phyloP scores from a whole-genome alignment of 2,329 filamentous ascomycete species.

The Sclerotinia spermophila region DNA sequence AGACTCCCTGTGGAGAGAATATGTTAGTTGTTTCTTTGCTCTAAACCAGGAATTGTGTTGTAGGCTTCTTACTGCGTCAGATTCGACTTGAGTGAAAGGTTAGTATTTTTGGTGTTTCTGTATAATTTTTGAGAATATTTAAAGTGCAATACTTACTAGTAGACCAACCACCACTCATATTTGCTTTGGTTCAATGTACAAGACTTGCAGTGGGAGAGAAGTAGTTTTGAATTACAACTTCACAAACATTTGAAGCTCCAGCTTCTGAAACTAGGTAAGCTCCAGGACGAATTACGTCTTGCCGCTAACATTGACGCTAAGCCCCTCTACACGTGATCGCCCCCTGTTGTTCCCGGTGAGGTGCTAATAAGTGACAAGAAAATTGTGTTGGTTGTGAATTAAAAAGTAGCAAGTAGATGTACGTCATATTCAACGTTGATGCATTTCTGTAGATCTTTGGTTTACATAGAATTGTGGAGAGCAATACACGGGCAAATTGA shows the following conservation, averaged over 20 bases:
- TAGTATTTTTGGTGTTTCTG: slow-evolving; percentile 24
- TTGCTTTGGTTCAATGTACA: slow-evolving; percentile 23
- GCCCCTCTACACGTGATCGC: slow-evolving; percentile 8
- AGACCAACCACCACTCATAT: slow-evolving; percentile 85
- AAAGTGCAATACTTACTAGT: slow-evolving; percentile 57
- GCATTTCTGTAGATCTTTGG: not conserved
- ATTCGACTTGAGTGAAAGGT: slow-evolving; percentile 61
- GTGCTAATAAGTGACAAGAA: not conserved
- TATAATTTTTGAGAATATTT: slow-evolving; percentile 18
- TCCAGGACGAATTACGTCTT: slow-evolving; percentile 7
- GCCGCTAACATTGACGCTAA: slow-evolving; percentile 14
- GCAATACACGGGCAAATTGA: not conserved
- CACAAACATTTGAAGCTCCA: slow-evolving; percentile 1
- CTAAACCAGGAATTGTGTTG: not conserved
- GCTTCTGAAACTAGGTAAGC: slow-evolving; percentile 13
- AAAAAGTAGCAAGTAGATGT: not conserved
- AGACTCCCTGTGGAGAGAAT: slow-evolving; percentile 65
- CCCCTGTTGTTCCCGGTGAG: slow-evolving; percentile 1
- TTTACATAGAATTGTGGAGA: not conserved
- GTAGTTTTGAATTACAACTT: slow-evolving; percentile 11
- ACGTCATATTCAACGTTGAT: slow-evolving; percentile 7
- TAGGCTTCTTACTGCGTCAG: slow-evolving; percentile 71
- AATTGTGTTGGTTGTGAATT: not conserved
- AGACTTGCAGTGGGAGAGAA: not conserved
- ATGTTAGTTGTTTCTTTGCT: slow-evolving; percentile 18